phyloP scores from a whole-genome alignment of 352 stramenopile species.

The Hyaloperonospora arabidopsidis region DNA sequence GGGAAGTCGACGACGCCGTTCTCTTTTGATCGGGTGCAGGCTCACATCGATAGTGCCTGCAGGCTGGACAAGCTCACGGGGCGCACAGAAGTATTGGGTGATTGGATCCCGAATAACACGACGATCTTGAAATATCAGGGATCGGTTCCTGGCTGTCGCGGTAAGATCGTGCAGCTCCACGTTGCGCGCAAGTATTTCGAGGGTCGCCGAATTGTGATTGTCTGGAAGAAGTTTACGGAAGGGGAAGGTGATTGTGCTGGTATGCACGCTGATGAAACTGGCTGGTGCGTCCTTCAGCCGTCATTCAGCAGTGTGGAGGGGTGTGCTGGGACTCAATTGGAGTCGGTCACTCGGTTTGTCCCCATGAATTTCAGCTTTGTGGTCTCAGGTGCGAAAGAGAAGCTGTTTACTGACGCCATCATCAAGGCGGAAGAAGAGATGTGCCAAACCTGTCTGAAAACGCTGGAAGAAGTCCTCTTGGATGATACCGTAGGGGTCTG shows the following conservation, averaged over 20 bases:
- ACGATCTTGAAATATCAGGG: conserved; percentile 14
- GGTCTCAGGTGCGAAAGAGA: not conserved
- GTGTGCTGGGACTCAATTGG: conserved; percentile 8
- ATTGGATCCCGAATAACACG: no score
- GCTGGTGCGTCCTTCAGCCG: conserved; percentile 32
- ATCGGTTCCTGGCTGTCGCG: not conserved
- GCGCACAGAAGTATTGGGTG: no score
- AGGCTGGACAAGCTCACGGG: no score
- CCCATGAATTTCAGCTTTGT: conserved; percentile 19
- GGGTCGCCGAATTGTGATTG: conserved; percentile 34
- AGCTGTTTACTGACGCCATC: conserved; percentile 16
- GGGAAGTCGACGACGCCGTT: conserved; percentile 15
- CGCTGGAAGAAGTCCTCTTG: conserved; percentile 18
- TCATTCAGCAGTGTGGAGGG: conserved; percentile 5
- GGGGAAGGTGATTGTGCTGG: conserved; percentile 28
- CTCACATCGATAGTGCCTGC: no score
- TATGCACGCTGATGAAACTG: conserved; percentile 52
- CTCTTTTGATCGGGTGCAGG: conserved; percentile 4
- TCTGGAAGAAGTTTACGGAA: conserved; percentile 42
- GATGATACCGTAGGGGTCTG: conserved; percentile 19
- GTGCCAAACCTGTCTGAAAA: conserved; percentile 6
- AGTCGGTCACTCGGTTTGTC: conserved; percentile 17
- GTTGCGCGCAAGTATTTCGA: conserved; percentile 40
- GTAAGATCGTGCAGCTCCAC: conserved; percentile 9
- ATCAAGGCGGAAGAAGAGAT: conserved; percentile 18